Percentiles rank a stretch among this genome's conserved stretches.
Evolutionary conservation across 2,329 filamentous ascomycete species (phyloP).

Genomic region (Neonectria ditissima): DNA sequence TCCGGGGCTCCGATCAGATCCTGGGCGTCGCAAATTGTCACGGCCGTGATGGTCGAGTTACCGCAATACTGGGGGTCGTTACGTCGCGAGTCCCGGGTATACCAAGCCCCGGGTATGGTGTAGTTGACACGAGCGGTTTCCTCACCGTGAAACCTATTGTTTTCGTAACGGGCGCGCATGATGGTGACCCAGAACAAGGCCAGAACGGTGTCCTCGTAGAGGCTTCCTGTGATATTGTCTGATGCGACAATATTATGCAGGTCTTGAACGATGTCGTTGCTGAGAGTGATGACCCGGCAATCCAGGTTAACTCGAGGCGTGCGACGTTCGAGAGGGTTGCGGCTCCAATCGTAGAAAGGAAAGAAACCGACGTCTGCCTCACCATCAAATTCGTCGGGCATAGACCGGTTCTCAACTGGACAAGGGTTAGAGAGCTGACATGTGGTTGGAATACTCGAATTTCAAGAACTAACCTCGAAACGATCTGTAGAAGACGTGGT

Average conservation of each 20-base stretch:
- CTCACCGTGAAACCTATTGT: not conserved
- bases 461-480: constrained; percentile 24
- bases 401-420: constrained; percentile 20
- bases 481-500: not conserved
- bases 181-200: constrained; percentile 36
- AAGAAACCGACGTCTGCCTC: constrained; percentile 22
- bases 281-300: constrained; percentile 18
- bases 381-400: constrained; percentile 4
- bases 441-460: not conserved
- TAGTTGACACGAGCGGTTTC: constrained; percentile 20
- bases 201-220: constrained; percentile 33
- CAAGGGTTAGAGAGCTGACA: constrained; percentile 14
- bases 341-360: constrained; percentile 33
- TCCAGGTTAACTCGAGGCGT: constrained; percentile 12
- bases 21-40: constrained; percentile 15
- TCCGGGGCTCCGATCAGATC: constrained; percentile 16
- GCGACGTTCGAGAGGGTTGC: not conserved
- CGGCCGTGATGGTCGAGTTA: constrained; percentile 31
- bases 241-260: not conserved
- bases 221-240: not conserved
- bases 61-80: constrained; percentile 26
- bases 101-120: constrained; percentile 19
- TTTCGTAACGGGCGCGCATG: constrained; percentile 24
- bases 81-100: not conserved
- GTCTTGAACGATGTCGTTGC: not conserved